These are phyloP conservation scores for Globisporangium lucens DNA, from an alignment of 352 stramenopile species.

Conservation along the genomic window DNA sequence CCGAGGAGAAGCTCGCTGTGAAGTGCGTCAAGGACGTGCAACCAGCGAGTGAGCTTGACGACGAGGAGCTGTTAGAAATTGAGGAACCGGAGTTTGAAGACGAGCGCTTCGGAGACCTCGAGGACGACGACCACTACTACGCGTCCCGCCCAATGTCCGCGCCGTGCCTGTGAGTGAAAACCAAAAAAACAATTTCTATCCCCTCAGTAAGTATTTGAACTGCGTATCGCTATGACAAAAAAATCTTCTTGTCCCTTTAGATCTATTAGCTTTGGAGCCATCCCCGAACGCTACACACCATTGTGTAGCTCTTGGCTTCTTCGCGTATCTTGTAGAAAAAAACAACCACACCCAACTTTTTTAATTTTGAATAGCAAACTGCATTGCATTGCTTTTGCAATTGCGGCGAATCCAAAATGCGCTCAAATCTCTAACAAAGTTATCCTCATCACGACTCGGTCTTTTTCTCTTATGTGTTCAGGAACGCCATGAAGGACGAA, in stretches of 20 bases:
- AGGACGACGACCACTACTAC: constrained; percentile 22
- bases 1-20: not conserved
- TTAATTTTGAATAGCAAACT: constrained; percentile 2
- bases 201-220: constrained; percentile 10
- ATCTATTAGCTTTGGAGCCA: not conserved
- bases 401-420: not conserved
- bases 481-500: constrained; percentile 91
- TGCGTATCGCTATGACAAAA: constrained; percentile 4
- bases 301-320: not conserved
- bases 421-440: constrained; percentile 7
- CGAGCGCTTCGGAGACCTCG: constrained; percentile 12
- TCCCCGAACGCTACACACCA: not conserved
- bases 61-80: constrained; percentile 7
- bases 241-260: not conserved
- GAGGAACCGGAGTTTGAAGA: constrained; percentile 15
- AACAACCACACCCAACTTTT: not conserved
- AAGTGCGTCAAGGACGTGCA: not conserved
- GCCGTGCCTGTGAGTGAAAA: constrained; percentile 14
- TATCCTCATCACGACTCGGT: not conserved
- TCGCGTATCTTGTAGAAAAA: not conserved
- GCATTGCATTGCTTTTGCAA: not conserved
- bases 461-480: constrained; percentile 59
- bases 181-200: not conserved
- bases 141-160: constrained; percentile 16
- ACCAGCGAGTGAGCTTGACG: constrained; percentile 1